Base-by-base conservation (phyloP, 1,284 basidiomycete species). In the Trametes versicolor region DNA sequence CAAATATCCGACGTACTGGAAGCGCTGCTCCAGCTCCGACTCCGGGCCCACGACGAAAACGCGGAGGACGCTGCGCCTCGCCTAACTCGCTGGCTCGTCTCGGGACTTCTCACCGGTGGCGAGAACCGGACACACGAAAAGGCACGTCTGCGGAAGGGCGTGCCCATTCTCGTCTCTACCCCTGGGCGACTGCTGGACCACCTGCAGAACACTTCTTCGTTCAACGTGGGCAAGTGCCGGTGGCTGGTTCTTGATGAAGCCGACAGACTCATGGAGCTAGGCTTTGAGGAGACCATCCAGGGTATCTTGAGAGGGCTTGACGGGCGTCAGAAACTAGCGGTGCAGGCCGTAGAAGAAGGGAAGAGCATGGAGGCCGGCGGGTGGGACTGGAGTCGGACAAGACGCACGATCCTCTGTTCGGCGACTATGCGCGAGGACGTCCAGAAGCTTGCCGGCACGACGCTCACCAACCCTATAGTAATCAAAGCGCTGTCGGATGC, bases 161-260 rank as follows among this genome's bases (percentile, higher is more conserved):
- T 91, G 19, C 90, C 91, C 0, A 89, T 93, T 66, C 79, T 94
- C 19, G 90, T 93, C 21, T 85, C 89, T 1, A 92, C 91, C 0
- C 82, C 91, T 45, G 91, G 90, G 43, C 81, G 91, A 53, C 78
- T 94, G 37, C 81, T 94, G 27, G 91, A 94, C 73, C 91, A 94
- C 70, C 80, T 94, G 32, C 89, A 92, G 71, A 91, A 92, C 72
- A 99, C 98, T 0, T 87, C 90, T 0, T 92, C 94, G 3, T 94
- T 99, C 78, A 93, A 97, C 71, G 90, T 96, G 58, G 94, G 93
- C 60, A 98, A 98, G 79, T 95, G 94, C 73, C 88, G 95, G 60
- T 99, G 97, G 95, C 84, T 99, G 19, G 91, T 99, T 0, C 87
- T 99, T 34, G 98, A 99, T 75, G 98, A 99, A 80, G 97, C 98